These are phyloP conservation scores for Laetiporus sulphureus DNA, from an alignment of 1,284 basidiomycete genomes.

Conservation along the genomic window DNA sequence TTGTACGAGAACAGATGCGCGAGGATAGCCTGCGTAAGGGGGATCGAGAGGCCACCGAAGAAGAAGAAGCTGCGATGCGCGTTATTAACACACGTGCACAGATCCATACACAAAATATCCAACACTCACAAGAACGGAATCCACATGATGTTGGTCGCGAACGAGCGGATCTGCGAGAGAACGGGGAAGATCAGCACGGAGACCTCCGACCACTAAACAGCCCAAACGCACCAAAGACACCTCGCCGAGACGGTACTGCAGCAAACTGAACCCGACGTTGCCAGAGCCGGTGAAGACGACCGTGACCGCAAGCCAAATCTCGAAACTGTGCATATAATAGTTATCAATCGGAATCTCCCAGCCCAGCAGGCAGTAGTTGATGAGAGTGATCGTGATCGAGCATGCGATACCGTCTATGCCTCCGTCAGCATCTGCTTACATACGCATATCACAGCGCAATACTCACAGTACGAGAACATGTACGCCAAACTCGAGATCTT, in stretches of 20 bases:
- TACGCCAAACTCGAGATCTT: conserved; percentile 39
- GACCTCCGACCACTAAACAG: background rate
- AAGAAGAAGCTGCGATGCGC: conserved; percentile 41
- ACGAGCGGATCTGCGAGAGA: conserved; percentile 21
- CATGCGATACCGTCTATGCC: conserved; percentile 33
- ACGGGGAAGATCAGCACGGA: conserved; percentile 2
- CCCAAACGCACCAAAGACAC: conserved; percentile 22
- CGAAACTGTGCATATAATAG: conserved; percentile 37
- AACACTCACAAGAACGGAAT: conserved; percentile 37
- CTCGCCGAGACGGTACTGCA: conserved; percentile 44
- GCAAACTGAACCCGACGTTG: conserved; percentile 39
- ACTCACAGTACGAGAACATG: conserved; percentile 39
- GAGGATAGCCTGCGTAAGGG: conserved; percentile 40
- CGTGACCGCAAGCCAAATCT: conserved; percentile 43
- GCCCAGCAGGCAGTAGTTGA: conserved; percentile 40
- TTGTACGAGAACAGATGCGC: conserved; percentile 50
- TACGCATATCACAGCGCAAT: background rate
- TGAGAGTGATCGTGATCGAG: conserved; percentile 30
- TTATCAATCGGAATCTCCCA: conserved; percentile 41
- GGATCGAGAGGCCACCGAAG: conserved; percentile 45
- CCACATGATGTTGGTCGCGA: conserved; percentile 41
- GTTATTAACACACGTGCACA: background rate
- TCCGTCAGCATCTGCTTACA: conserved; percentile 1
- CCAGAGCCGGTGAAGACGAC: conserved; percentile 44
- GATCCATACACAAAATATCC: background rate